Conservation (phyloP, 192 early-diverging fungal species). For the Helicostylum pulchrum region DNA sequence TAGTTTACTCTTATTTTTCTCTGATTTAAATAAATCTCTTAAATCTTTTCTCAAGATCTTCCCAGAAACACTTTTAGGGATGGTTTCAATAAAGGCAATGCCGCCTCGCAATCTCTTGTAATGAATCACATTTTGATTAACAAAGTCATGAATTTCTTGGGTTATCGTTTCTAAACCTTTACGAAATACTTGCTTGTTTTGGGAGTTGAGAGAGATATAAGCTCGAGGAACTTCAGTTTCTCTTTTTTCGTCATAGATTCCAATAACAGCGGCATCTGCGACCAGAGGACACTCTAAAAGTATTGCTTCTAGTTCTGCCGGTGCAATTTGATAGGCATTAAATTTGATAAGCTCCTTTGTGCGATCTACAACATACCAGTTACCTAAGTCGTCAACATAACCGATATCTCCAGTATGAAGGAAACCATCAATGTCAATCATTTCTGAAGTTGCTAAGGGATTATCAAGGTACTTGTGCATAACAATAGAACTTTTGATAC, state of each 20-base stretch:
- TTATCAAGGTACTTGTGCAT: too few relatives aligned
- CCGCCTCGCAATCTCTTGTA: constrained; percentile 82
- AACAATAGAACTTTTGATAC: too few relatives aligned
- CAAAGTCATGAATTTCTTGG: constrained; percentile 49
- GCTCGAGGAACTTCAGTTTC: constrained; percentile 76
- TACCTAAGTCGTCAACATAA: too few relatives aligned
- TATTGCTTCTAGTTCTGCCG: constrained; percentile 67
- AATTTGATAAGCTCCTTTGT: constrained; percentile 26
- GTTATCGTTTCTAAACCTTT: constrained; percentile 5
- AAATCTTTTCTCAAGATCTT: constrained; percentile 68
- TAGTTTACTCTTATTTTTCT: background rate
- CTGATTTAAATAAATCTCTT: constrained; percentile 30
- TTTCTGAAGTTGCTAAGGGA: too few relatives aligned
- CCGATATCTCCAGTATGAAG: too few relatives aligned
- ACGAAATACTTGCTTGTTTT: constrained; percentile 15
- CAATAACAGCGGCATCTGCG: constrained; percentile 66
- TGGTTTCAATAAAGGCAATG: constrained; percentile 66
- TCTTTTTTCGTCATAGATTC: constrained; percentile 57
- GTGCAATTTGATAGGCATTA: constrained; percentile 63
- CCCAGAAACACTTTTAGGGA: constrained; percentile 76
- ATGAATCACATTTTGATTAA: constrained; percentile 54
- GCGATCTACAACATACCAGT: too few relatives aligned
- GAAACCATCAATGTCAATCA: too few relatives aligned
- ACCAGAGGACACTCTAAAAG: constrained; percentile 67
- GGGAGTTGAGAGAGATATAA: constrained; percentile 62